phyloP scores from a whole-genome alignment of 2,329 filamentous ascomycete genomes.

The Xylariaceae sp. region DNA sequence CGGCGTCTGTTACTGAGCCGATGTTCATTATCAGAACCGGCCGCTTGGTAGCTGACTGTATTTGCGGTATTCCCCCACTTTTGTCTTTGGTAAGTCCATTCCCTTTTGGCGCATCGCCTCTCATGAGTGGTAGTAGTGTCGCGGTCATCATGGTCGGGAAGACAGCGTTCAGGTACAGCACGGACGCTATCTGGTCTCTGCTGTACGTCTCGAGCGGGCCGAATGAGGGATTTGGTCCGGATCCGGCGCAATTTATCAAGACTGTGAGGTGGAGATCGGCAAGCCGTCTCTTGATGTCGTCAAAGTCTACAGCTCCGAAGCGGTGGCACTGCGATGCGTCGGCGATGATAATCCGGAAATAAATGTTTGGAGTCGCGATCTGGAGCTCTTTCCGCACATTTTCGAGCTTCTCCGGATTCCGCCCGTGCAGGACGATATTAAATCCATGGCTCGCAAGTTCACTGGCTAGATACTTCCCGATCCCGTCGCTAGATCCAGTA shows the following conservation, averaged over 20 bases:
- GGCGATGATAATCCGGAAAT: conserved; percentile 37
- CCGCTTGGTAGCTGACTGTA: neutral
- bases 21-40: conserved; percentile 23
- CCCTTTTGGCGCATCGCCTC: conserved; percentile 2
- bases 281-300: conserved; percentile 15
- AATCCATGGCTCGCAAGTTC: conserved; percentile 50
- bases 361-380: conserved; percentile 32
- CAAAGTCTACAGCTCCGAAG: conserved; percentile 12
- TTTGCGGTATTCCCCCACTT: no score
- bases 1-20: conserved; percentile 17
- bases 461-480: conserved; percentile 45
- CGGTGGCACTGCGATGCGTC: conserved; percentile 35
- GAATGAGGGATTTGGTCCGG: conserved; percentile 30
- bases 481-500: conserved; percentile 49
- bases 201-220: conserved; percentile 31
- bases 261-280: conserved; percentile 40
- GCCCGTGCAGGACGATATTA: conserved; percentile 52
- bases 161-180: conserved; percentile 39
- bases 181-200: conserved; percentile 33
- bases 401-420: conserved; percentile 42
- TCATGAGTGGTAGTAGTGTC: conserved; percentile 19
- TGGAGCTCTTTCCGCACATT: conserved; percentile 34
- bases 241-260: conserved; percentile 50
- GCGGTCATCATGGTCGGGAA: conserved; percentile 19
- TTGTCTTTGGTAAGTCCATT: neutral